Evolutionary conservation across 2,329 filamentous ascomycete species (phyloP).

Genomic region (Trichoderma sp.): DNA sequence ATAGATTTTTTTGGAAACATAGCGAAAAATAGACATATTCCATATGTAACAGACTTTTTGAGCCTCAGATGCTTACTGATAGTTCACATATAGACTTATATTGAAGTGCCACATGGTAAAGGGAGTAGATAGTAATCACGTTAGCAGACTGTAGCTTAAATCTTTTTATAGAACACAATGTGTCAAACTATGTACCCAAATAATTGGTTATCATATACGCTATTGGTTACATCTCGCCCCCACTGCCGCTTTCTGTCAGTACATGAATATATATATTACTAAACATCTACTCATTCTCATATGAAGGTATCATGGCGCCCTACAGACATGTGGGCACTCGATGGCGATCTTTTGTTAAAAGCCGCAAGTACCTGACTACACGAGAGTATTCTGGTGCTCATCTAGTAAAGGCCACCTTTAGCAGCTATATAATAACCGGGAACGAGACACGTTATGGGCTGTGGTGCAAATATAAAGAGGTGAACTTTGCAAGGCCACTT

Average conservation of each 20-base stretch:
- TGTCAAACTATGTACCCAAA: neutral
- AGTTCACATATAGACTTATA: neutral
- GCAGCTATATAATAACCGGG: neutral
- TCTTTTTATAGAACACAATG: neutral
- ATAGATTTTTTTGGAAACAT: too few relatives aligned
- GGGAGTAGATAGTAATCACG: neutral
- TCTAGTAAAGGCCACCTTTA: rapidly evolving
- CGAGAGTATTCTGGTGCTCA: neutral
- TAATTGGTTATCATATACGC: neutral
- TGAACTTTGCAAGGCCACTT: neutral
- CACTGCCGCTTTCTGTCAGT: neutral
- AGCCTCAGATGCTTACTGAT: neutral
- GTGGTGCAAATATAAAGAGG: too few relatives aligned
- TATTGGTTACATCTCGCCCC: neutral
- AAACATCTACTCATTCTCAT: neutral
- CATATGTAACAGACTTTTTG: neutral
- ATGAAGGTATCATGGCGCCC: neutral
- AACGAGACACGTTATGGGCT: neutral
- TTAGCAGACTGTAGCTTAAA: neutral
- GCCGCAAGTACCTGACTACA: too few relatives aligned
- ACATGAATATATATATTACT: neutral
- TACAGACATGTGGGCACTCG: neutral
- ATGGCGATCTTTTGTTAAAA: neutral
- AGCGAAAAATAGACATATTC: neutral
- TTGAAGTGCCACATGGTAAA: neutral